phyloP scores from a whole-genome alignment of 768 basidiomycete species.

The Kwoniella heveanensis region DNA sequence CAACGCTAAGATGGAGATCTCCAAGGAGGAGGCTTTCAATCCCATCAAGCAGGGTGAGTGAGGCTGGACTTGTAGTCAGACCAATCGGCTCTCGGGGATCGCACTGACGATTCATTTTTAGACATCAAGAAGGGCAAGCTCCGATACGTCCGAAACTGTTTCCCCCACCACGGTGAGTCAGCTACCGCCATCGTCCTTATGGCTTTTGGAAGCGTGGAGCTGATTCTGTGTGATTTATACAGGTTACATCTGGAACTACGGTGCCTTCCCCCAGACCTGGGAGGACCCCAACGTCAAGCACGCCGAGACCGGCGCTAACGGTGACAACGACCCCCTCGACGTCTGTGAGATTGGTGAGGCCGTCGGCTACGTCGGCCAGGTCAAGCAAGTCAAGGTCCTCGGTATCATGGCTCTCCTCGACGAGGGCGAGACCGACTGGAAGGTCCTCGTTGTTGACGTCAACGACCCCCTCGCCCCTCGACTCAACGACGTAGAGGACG shows the following conservation, averaged over 20 bases:
- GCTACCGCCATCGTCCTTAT: background rate
- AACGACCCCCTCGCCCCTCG: conserved; percentile 92
- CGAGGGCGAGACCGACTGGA: conserved; percentile 99
- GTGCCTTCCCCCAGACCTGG: conserved; percentile 99
- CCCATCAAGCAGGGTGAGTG: conserved; percentile 88
- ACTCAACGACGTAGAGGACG: conserved; percentile 98
- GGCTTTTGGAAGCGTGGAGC: background rate
- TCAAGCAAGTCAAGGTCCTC: conserved; percentile 99
- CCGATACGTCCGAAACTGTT: conserved; percentile 98
- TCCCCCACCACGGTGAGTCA: conserved; percentile 95
- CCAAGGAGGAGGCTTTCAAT: conserved; percentile 97
- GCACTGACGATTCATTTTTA: conserved; percentile 16
- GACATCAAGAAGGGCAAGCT: conserved; percentile 92
- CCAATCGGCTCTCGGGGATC: too few relatives aligned
- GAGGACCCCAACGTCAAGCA: conserved; percentile 86
- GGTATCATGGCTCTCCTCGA: conserved; percentile 99
- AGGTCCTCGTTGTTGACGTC: conserved; percentile 96
- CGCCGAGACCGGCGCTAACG: conserved; percentile 96
- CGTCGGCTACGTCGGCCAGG: conserved; percentile 92
- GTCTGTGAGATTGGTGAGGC: conserved; percentile 99
- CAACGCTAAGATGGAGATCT: conserved; percentile 99
- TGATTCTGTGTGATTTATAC: background rate
- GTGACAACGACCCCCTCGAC: conserved; percentile 99
- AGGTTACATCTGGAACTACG: conserved; percentile 94
- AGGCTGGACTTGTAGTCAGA: too few relatives aligned